Evolutionary conservation across 345 rosid species (phyloP), one percentile per base, ranked within the genome.

Genomic region (Arabidopsis arenosa): DNA sequence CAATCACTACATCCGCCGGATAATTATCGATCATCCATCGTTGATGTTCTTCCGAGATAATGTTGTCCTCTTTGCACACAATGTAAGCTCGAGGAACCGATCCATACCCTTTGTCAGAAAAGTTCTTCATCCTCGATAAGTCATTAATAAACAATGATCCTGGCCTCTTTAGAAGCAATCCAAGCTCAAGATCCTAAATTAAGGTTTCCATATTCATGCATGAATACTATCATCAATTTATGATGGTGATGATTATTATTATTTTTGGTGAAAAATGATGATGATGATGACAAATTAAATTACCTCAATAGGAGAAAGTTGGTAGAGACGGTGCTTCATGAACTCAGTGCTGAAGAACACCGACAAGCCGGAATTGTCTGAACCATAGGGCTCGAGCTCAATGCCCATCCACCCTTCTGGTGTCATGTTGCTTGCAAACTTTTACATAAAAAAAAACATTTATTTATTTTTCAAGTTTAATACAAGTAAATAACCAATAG

Each of bases 151-250:
- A 80, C 37, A 83, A 49, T 39, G 86, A 80, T 43, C 76, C 70
- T 0, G 83, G 88, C 45, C 88, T 82, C 58, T 62, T 40, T 61
- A 80, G 47, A 49, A 58, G 71, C 76, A 78, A 66, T 14, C 70
- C 80, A 8, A 85, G 84, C 33, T 85, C 83, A 51, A 76, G 48
- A 81, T 83, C 84, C 84, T 85, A 5, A 7, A 39, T 7, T 48
- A 61, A 28, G 32, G 4, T 28, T 28, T 3, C 0, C 32, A 28
- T 28, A 28, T 28, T 28, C 32, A 28, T 28, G 32, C 32, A 28
- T 28, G 32, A 28, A 4, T 28, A 28, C 32, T 3, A 28, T 28
- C 32, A 28, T 43, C 7, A 5, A 43, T 43, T 13, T 23, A 28
- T 13, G 2, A 14, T 14, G n/a, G 5, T 11, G 45, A 41, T 4